Evolutionary conservation across 2,329 filamentous ascomycete species (phyloP), one percentile per base, ranked within the genome.

Genomic region (Penicillium hordei): DNA sequence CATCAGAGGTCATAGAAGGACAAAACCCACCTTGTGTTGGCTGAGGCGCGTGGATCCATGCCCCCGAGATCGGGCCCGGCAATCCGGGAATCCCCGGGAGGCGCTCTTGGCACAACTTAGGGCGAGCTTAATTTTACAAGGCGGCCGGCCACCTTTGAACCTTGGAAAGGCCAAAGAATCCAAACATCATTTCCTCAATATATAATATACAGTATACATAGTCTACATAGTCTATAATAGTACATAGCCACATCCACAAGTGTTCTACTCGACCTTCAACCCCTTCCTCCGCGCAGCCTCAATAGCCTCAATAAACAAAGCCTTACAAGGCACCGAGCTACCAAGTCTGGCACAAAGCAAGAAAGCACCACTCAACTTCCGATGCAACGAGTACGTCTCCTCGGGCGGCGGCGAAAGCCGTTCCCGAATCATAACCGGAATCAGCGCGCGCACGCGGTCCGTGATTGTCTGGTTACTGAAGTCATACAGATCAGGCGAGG

Each of bases 391-490:
- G 72, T 99, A 99, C 52, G 94, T 99, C 81, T 99, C 94, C 78
- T 99, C 95, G 0, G 94, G 94, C 25, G 95, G 94, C 25, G 94
- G 93, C 17, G 91, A 86, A 21, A 99, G 78, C 36, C 94, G 80
- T 79, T 99, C 94, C 56, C 86, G 85, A 46, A 99, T 82, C 94
- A 99, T 99, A 52, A 96, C 80, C 17, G 94, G 94, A 65, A 99
- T 97, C 52, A 96, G 82, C 4, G 81, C 84, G 68, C 93, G 87
- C 57, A 99, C 93, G 44, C 95, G 84, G 70, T 97, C 93, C 1
- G 94, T 99, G 65, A 99, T 97, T 1, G 93, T 99, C 80, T 99
- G 94, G 69, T 93, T 86, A 59, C 85, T 81, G 75, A 99, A 99
- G 73, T 99, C 91, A 73, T 99, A 99, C 0, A 95, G 77, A 50